These are phyloP conservation scores for Lablab purpureus DNA, from an alignment of 306 rosid species.

Conservation along the genomic window DNA sequence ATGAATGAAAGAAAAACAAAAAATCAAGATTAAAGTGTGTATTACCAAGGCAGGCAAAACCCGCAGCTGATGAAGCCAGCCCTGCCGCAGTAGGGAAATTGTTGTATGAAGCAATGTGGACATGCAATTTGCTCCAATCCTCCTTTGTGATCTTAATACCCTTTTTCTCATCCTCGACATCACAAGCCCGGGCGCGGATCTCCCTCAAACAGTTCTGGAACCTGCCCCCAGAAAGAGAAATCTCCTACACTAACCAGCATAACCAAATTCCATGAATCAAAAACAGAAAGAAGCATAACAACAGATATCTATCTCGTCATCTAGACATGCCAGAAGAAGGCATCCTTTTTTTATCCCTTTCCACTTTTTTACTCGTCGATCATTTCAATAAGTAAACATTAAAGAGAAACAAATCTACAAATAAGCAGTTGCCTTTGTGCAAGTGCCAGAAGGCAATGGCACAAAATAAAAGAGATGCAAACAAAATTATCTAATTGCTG, in stretches of 20 bases:
- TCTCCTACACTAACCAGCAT: constrained; percentile 85
- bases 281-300: constrained; percentile 18
- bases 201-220: constrained; percentile 91
- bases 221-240: constrained; percentile 92
- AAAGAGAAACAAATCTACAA: constrained; percentile 6
- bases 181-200: constrained; percentile 82
- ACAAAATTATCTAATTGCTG: neutral
- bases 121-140: constrained; percentile 83
- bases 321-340: constrained; percentile 8
- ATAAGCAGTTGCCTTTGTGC: constrained; percentile 18
- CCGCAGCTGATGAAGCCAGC: constrained; percentile 98
- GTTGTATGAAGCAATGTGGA: constrained; percentile 91
- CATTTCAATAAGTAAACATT: neutral
- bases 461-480: neutral
- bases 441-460: constrained; percentile 28
- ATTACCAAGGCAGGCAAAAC: constrained; percentile 95
- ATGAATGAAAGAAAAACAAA: constrained; percentile 26
- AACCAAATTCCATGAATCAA: constrained; percentile 57
- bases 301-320: neutral
- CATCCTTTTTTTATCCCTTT: neutral
- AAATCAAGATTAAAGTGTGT: constrained; percentile 3
- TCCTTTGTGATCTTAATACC: constrained; percentile 76
- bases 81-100: constrained; percentile 99
- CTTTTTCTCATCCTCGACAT: constrained; percentile 79
- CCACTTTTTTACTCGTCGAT: neutral